These are phyloP conservation scores for Colletotrichum destructivum DNA, from an alignment of 2,329 filamentous ascomycete genomes.

Conservation along the genomic window DNA sequence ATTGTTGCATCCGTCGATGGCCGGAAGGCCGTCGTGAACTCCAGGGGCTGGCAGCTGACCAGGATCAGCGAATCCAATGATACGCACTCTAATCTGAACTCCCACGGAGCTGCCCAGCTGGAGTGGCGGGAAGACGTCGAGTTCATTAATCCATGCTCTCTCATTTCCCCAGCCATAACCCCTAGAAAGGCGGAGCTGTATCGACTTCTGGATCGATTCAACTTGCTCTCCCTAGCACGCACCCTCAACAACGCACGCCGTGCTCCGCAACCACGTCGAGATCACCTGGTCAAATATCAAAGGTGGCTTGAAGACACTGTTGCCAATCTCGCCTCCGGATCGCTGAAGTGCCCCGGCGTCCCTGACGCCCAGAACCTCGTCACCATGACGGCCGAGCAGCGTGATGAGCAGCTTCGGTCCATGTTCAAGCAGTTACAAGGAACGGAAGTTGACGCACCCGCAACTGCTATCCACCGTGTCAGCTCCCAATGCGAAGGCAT, in stretches of 20 bases:
- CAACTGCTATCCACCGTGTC: constrained; percentile 22
- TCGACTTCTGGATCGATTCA: constrained; percentile 13
- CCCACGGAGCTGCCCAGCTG: constrained; percentile 14
- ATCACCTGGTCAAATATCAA: constrained; percentile 1
- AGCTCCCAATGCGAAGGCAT: constrained; percentile 43
- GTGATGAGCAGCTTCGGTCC: not conserved
- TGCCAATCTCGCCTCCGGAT: not conserved
- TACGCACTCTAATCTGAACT: not conserved
- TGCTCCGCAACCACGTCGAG: not conserved
- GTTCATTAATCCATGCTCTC: constrained; percentile 1
- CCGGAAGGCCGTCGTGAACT: constrained; percentile 12
- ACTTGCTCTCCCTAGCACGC: constrained; percentile 7
- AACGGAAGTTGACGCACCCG: constrained; percentile 8
- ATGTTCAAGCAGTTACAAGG: not conserved
- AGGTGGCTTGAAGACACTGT: constrained; percentile 14
- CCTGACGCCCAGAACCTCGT: not conserved
- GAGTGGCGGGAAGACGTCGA: constrained; percentile 9
- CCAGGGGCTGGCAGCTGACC: constrained; percentile 24
- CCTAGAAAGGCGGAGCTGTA: constrained; percentile 6
- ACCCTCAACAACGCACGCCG: constrained; percentile 13
- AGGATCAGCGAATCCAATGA: constrained; percentile 3
- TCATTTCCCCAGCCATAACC: constrained; percentile 10
- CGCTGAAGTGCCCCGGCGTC: constrained; percentile 3
- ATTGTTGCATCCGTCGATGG: constrained; percentile 9
- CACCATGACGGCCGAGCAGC: not conserved